Base-by-base conservation (phyloP, 2,329 filamentous ascomycete genomes). In the Xylaria sp. region DNA sequence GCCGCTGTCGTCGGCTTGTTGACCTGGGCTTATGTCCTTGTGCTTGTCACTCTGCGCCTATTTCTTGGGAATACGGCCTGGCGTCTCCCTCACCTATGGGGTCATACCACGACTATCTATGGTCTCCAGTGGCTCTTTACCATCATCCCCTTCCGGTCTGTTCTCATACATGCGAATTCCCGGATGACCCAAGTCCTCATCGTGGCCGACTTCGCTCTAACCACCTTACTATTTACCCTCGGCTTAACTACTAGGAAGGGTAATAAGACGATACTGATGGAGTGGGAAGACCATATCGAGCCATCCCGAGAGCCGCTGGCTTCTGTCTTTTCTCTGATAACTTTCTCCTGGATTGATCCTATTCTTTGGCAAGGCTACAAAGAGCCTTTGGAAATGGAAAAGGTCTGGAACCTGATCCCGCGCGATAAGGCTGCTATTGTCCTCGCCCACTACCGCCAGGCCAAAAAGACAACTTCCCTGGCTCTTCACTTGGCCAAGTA, bases 331-430 rank as follows among this genome's bases (percentile, higher is more conserved):
- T 98, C 96, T 1, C 85, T 97, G 54, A 90, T 90, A 25, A 96
- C 94, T 1, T 99, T 98, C 79, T 85, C 89, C 23, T 99, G 96
- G 96, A 89, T 98, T 23, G 94, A 98, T 80, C 82, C 90, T 0
- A 92, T 99, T 73, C 91, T 99, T 52, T 94, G 91, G 89, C 90
- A 92, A 74, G 96, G 96, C 15, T 98, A 94, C 85, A 92, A 90
- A 78, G 90, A 93, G 78, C 89, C 94, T 0, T 87, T 97, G 71
- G 94, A 97, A 76, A 88, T 98, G 73, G 82, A 89, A 34, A 90
- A 94, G 79, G 93, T 99, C 2, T 99, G 96, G 96, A 98, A 98
- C 77, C 82, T 99, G 70, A 83, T 93, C 20, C 89, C 94, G 41
- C 93, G 90, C 77, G 94, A 98, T 82, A 97, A 98, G 82, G 94